A percentile compares a stretch with the other conserved stretches of the same genome.
These are phyloP conservation scores for Heliosperma pusillum DNA, from an alignment of 148 eudicot genomes.

Conservation along the genomic window DNA sequence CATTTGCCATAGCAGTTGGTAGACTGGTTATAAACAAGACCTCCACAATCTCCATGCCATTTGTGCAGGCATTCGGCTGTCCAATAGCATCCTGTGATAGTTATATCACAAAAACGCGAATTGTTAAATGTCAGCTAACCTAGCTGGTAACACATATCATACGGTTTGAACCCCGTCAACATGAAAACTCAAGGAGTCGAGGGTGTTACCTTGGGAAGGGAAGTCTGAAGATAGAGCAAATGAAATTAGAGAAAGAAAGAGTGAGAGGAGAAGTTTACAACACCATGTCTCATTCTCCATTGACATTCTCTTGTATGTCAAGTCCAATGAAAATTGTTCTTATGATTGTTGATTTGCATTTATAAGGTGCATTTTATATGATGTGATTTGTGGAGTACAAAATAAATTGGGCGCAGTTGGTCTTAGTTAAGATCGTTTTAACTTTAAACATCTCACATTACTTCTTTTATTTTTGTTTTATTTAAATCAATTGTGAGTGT, in stretches of 20 bases:
- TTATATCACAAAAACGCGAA: neutral
- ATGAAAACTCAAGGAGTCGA: too few species aligned
- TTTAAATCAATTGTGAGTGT: too few species aligned
- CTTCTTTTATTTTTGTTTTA: too few species aligned
- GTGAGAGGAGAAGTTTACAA: slow-evolving; percentile 8
- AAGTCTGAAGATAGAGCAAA: slow-evolving; percentile 20
- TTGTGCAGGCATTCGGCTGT: slow-evolving; percentile 29
- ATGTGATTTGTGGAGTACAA: neutral
- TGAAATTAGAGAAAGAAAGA: slow-evolving; percentile 10
- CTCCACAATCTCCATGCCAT: slow-evolving; percentile 31
- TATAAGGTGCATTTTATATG: neutral
- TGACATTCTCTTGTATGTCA: slow-evolving; percentile 15
- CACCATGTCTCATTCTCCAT: slow-evolving; percentile 17
- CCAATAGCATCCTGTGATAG: slow-evolving; percentile 35
- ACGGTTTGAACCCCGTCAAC: too few species aligned
- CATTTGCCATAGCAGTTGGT: slow-evolving; percentile 27
- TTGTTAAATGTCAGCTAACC: neutral
- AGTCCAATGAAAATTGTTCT: neutral
- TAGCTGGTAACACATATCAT: neutral
- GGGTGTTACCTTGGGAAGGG: slow-evolving; percentile 30
- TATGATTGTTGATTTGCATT: neutral
- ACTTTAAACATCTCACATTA: too few species aligned
- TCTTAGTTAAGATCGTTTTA: too few species aligned
- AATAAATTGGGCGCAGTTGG: too few species aligned
- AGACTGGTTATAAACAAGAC: slow-evolving; percentile 38